phyloP scores from a whole-genome alignment of 257 asterid species.

The Primulina eburnea region DNA sequence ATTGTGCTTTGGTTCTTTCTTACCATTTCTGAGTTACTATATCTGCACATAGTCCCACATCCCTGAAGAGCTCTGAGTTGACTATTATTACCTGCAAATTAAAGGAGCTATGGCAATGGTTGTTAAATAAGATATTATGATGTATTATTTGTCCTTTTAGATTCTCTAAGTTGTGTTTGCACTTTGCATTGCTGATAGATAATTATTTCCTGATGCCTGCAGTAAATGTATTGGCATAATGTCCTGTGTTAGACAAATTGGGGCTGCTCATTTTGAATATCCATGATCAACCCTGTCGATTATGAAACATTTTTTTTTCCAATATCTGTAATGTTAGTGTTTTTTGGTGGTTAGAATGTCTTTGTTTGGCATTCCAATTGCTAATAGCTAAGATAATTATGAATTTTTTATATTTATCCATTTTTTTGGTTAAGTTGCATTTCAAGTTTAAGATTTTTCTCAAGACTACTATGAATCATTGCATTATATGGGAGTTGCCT shows the following conservation, averaged over 20 bases:
- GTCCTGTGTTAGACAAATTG: neutral
- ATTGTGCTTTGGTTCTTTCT: neutral
- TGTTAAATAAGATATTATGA: neutral
- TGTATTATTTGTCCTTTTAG: neutral
- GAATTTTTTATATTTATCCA: neutral
- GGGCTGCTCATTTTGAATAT: conserved; percentile 1
- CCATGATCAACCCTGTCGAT: neutral
- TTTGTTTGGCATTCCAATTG: neutral
- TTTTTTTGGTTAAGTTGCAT: neutral
- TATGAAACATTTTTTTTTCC: neutral
- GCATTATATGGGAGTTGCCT: neutral
- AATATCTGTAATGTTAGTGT: neutral
- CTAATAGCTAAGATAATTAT: too few species aligned
- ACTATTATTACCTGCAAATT: neutral
- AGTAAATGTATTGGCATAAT: neutral
- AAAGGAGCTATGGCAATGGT: neutral
- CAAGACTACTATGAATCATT: neutral
- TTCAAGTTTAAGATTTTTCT: neutral
- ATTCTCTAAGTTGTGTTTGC: neutral
- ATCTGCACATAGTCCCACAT: neutral
- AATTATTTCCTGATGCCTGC: neutral
- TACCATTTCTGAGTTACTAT: neutral
- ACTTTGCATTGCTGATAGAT: neutral
- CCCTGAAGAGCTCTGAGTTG: neutral
- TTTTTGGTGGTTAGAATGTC: neutral